Conservation (phyloP, 805 yeast species). For the Debaryomyces maramus region DNA sequence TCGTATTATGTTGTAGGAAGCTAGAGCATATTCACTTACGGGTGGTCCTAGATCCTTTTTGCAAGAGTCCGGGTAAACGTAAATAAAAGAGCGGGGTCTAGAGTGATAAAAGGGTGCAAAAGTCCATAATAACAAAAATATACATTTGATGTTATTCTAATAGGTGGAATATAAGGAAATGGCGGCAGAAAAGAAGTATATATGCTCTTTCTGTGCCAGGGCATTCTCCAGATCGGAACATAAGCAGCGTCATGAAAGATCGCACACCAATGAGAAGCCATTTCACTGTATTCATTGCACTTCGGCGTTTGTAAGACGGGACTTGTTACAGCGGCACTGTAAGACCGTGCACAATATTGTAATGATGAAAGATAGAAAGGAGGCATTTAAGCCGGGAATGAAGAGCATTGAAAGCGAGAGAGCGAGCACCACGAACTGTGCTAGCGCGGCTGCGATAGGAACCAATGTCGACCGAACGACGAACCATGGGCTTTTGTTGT, state of each 20-base stretch:
- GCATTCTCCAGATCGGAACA: conserved; percentile 81
- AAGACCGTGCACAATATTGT: conserved; percentile 67
- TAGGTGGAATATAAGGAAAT: conserved; percentile 8
- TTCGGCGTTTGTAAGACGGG: conserved; percentile 75
- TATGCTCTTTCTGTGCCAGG: conserved; percentile 77
- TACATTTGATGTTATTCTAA: neutral
- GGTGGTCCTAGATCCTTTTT: no score
- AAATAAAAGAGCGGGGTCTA: neutral
- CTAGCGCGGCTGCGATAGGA: neutral
- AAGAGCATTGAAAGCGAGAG: neutral
- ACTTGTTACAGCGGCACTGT: conserved; percentile 71
- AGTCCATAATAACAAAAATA: neutral
- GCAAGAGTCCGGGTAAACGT: neutral
- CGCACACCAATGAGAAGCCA: conserved; percentile 80
- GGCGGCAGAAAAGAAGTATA: conserved; percentile 61
- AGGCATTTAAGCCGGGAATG: no score
- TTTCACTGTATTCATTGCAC: conserved; percentile 71
- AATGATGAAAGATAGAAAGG: neutral
- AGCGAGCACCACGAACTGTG: neutral
- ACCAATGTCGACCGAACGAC: neutral
- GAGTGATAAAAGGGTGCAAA: neutral
- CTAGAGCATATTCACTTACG: no score
- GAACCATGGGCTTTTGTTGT: neutral
- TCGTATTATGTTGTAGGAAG: no score
- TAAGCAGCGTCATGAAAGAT: conserved; percentile 72